Conservation (phyloP, 345 rosid genomes). For the Salix udensis region DNA sequence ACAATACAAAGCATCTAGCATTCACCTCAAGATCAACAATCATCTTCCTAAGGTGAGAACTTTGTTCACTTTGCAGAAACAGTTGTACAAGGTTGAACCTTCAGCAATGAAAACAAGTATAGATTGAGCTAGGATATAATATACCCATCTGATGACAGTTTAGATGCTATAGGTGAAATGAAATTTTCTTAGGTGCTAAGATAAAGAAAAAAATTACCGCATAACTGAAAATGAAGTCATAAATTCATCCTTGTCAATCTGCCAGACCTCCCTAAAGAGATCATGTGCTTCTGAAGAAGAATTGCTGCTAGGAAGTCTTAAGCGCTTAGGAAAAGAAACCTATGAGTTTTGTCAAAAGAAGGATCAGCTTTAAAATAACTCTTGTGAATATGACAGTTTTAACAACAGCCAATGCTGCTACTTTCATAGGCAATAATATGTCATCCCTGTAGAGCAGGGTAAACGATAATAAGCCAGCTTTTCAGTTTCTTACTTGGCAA, state of each 20-base stretch:
- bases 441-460: background rate
- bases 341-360: constrained; percentile 29
- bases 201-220: constrained; percentile 53
- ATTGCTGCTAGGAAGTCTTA: constrained; percentile 67
- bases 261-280: constrained; percentile 65
- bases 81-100: constrained; percentile 93
- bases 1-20: constrained; percentile 7
- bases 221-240: constrained; percentile 77
- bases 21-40: constrained; percentile 90
- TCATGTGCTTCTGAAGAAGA: constrained; percentile 42
- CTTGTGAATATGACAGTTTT: constrained; percentile 11
- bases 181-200: background rate
- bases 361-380: constrained; percentile 14
- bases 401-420: constrained; percentile 3
- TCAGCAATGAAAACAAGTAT: constrained; percentile 23
- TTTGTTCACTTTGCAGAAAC: constrained; percentile 50
- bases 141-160: constrained; percentile 2
- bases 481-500: background rate
- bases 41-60: constrained; percentile 77
- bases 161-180: constrained; percentile 9
- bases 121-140: background rate
- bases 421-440: background rate
- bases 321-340: constrained; percentile 79
- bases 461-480: constrained; percentile 6
- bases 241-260: constrained; percentile 75